phyloP scores from a whole-genome alignment of 1,284 basidiomycete genomes.

The Testicularia cyperi region DNA sequence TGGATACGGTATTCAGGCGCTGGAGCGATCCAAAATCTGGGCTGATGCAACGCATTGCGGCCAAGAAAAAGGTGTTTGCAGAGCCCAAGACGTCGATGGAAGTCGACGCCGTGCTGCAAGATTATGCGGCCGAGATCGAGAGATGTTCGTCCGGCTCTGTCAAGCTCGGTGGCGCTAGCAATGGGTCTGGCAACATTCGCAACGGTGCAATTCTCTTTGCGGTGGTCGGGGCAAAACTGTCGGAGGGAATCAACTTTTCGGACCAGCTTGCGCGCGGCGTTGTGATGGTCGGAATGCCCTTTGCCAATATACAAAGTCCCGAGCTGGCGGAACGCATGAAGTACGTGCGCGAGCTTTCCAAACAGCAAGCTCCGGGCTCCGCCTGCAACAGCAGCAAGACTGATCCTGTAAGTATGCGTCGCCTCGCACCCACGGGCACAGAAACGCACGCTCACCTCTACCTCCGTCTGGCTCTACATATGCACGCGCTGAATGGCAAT shows the following conservation, averaged over 20 bases:
- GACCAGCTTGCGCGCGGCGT: conserved; percentile 80
- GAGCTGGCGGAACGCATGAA: conserved; percentile 87
- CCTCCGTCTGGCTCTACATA: no score
- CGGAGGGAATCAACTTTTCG: conserved; percentile 94
- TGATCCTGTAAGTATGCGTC: conserved; percentile 30
- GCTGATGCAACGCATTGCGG: conserved; percentile 68
- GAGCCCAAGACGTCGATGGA: conserved; percentile 78
- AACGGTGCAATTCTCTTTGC: conserved; percentile 67
- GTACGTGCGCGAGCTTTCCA: conserved; percentile 40
- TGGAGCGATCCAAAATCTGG: conserved; percentile 67
- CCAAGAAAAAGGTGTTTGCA: conserved; percentile 83
- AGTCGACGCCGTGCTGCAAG: conserved; percentile 75
- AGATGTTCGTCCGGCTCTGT: conserved; percentile 14
- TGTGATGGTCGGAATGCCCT: conserved; percentile 83
- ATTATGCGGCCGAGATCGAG: conserved; percentile 71
- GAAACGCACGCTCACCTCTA: no score
- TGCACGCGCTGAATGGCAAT: no score
- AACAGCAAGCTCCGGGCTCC: conserved; percentile 2
- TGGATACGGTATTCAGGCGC: conserved; percentile 69
- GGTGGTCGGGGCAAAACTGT: conserved; percentile 93
- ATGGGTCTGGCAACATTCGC: not conserved
- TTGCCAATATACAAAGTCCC: conserved; percentile 84
- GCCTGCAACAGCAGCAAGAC: no score
- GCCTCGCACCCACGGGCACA: no score
- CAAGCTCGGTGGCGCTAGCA: conserved; percentile 3